Evolutionary conservation across 805 yeast genomes (phyloP).

Genomic region (Wickerhamiella nectarea): DNA sequence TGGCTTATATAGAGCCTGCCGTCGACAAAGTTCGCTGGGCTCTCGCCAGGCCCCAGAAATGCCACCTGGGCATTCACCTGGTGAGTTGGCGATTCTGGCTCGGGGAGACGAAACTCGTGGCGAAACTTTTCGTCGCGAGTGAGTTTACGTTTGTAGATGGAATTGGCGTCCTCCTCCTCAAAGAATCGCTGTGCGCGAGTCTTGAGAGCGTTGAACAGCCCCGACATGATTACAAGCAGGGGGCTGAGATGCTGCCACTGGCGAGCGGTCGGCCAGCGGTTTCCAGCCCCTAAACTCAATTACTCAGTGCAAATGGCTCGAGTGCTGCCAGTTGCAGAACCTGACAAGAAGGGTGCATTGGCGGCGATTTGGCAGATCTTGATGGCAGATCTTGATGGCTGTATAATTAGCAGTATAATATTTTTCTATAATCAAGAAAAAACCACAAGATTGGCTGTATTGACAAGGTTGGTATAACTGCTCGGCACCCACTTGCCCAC

Average conservation of each 20-base stretch:
- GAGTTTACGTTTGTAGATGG: conserved; percentile 27
- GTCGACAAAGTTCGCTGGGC: conserved; percentile 29
- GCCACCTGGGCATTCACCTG: conserved; percentile 55
- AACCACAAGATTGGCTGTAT: no score
- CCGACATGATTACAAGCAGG: conserved; percentile 19
- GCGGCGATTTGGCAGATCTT: no score
- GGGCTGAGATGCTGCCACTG: not conserved
- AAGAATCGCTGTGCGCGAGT: conserved; percentile 16
- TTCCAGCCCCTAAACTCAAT: no score
- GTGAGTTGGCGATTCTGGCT: conserved; percentile 47
- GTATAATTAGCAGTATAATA: no score
- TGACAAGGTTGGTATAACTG: no score
- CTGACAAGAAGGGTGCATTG: no score
- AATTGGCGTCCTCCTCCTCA: conserved; percentile 15
- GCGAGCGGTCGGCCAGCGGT: no score
- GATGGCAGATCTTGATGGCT: no score
- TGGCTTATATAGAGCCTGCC: conserved; percentile 63
- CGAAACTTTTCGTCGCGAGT: conserved; percentile 61
- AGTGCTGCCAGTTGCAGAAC: no score
- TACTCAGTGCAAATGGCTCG: no score
- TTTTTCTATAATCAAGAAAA: no score
- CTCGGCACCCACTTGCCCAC: no score
- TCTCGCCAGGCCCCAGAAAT: conserved; percentile 18
- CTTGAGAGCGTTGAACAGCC: conserved; percentile 17
- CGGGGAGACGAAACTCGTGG: conserved; percentile 55